Base-by-base conservation (phyloP, 2,329 filamentous ascomycete species). In the Chaetomiaceae sp. region DNA sequence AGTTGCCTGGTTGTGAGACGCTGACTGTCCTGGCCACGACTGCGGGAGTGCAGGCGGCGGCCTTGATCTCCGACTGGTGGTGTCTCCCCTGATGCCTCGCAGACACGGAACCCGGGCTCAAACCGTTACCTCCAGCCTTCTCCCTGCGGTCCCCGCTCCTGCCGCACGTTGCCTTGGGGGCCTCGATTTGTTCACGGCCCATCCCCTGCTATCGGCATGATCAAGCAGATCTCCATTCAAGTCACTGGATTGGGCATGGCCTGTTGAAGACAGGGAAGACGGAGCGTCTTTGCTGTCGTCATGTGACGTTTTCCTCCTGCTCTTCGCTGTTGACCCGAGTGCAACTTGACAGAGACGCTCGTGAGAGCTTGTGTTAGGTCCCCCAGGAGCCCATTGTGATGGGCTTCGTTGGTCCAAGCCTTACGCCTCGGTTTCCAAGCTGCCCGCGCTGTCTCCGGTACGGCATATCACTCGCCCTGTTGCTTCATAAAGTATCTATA, bases 1-100 rank as follows among this genome's bases (percentile, higher is more conserved):
- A 47, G 49, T 51, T 53, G 49, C 46, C 47, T 50, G 54, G 45
- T 55, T 46, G 43, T 40, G 27, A 47, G 40, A 33, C 37, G 44
- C 47, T 33, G 42, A n/a, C n/a, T n/a, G n/a, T n/a, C n/a, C n/a
- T n/a, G n/a, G n/a, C n/a, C n/a, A n/a, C n/a, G n/a, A n/a, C n/a
- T n/a, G n/a, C n/a, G 38, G 20, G 20, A 25, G 12, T 42, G 7
- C 39, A 33, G 34, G 33, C 12, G 15, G 5, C 11, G 6, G 45
- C 34, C 45, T n/a, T 19, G 23, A 23, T 38, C 45, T 36, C 45
- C 45, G 31, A 46, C 43, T 46, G 43, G 43, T n/a, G n/a, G 19
- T 29, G 19, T 20, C 22, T 7, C 15, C 15, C 31, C 6, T 36
- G 19, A 6, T 34, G n/a, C n/a, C 15, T 36, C 12, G 15, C 17